phyloP scores from a whole-genome alignment of 2,329 filamentous ascomycete species.

The Fonsecaea multimorphosa region DNA sequence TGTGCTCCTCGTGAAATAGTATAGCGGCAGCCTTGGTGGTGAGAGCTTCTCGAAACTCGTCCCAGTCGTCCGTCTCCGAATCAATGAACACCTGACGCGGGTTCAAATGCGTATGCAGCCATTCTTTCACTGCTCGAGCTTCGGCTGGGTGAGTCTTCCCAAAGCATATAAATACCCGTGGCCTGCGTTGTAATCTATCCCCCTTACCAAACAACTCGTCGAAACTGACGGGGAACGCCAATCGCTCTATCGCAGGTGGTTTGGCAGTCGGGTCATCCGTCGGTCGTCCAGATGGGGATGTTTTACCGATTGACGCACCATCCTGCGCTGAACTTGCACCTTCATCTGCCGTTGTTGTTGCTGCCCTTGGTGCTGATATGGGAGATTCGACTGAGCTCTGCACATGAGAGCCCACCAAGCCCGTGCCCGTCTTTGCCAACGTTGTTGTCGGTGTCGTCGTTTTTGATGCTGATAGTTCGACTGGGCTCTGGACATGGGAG shows the following conservation, averaged over 20 bases:
- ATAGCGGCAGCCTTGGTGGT: conserved; percentile 12
- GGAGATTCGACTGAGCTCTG: background rate
- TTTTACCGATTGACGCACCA: background rate
- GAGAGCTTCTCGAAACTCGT: conserved; percentile 19
- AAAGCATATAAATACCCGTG: conserved; percentile 32
- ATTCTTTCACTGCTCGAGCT: conserved; percentile 24
- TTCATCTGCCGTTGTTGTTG: background rate
- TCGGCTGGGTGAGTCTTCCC: conserved; percentile 24
- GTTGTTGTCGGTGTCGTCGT: too few relatives aligned
- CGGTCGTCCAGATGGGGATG: background rate
- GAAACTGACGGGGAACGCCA: conserved; percentile 11
- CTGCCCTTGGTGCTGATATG: background rate
- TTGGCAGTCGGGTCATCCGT: background rate
- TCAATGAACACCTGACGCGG: conserved; percentile 24
- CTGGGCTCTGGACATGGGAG: conserved; percentile 5
- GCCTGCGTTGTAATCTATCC: conserved; percentile 11
- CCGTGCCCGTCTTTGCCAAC: too few relatives aligned
- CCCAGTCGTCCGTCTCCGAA: conserved; percentile 26
- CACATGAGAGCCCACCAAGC: background rate
- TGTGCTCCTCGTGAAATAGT: conserved; percentile 24
- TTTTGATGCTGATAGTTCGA: background rate
- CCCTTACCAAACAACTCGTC: conserved; percentile 3
- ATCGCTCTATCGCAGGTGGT: background rate
- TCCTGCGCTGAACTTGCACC: background rate
- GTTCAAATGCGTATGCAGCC: conserved; percentile 17